Evolutionary conservation across 306 rosid species (phyloP).

Genomic region (Cucurbita maxima): DNA sequence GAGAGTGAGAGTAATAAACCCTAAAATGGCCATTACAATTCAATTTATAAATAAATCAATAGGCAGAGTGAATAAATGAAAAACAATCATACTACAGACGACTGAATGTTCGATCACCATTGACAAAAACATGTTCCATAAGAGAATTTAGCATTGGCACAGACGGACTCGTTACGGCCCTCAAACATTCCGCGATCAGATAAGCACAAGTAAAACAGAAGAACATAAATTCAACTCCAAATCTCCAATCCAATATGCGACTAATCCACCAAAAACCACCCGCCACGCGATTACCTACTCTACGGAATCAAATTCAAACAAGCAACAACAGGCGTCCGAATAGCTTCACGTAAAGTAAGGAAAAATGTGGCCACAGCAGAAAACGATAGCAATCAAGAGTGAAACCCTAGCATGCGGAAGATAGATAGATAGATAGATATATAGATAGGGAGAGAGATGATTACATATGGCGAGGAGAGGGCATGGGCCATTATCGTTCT

Average conservation of each 20-base stretch:
- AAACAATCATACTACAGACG: background rate
- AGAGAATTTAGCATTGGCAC: background rate
- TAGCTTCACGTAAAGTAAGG: background rate
- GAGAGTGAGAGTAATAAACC: background rate
- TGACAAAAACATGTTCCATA: background rate
- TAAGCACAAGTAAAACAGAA: background rate
- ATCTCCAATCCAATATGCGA: constrained; percentile 5
- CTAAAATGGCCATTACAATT: background rate
- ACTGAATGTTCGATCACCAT: background rate
- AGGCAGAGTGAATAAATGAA: background rate
- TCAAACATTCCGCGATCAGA: background rate
- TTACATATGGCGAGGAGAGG: constrained; percentile 98
- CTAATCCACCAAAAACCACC: background rate
- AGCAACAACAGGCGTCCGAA: background rate
- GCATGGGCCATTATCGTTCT: constrained; percentile 98
- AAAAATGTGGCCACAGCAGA: background rate
- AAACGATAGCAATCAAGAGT: constrained; percentile 6
- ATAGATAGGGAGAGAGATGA: background rate
- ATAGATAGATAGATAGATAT: background rate
- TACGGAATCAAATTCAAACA: background rate
- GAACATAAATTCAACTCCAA: background rate
- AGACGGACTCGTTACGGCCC: background rate
- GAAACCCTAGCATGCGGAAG: constrained; percentile 8
- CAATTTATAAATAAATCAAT: background rate
- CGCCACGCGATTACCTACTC: background rate